Evolutionary conservation across 2,329 filamentous ascomycete genomes (phyloP).

Genomic region (Colletotrichum lentis): DNA sequence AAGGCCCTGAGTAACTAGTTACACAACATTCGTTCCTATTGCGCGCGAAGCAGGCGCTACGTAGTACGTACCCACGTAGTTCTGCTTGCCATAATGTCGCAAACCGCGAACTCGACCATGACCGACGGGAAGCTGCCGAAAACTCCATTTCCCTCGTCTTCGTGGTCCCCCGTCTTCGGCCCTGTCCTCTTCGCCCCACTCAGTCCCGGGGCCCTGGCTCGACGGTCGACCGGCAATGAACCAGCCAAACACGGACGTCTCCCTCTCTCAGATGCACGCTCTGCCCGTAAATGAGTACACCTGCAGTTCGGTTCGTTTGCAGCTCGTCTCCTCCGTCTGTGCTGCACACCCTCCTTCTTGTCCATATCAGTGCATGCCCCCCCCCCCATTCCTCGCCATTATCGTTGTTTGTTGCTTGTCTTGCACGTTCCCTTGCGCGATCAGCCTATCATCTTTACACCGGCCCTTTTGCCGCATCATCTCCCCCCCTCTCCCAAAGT

Average conservation of each 20-base stretch:
- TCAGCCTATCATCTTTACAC: not conserved
- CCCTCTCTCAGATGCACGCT: constrained; percentile 1
- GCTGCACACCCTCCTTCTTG: not conserved
- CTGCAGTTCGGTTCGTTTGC: constrained; percentile 10
- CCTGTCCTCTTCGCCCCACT: not conserved
- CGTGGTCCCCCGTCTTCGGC: not conserved
- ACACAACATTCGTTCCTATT: too few species aligned
- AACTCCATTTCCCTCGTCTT: not conserved
- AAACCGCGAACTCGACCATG: not conserved
- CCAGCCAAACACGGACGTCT: constrained; percentile 9
- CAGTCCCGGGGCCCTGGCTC: not conserved
- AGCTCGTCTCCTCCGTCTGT: constrained; percentile 2
- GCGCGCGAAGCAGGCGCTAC: not conserved
- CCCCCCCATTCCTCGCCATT: not conserved
- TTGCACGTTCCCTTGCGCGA: constrained; percentile 3
- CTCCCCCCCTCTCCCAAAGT: too few species aligned
- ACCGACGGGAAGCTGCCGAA: constrained; percentile 19
- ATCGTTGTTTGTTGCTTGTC: not conserved
- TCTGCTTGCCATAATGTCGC: too few species aligned
- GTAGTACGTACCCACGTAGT: too few species aligned
- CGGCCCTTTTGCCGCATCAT: not conserved
- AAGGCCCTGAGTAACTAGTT: too few species aligned
- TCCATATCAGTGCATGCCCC: not conserved
- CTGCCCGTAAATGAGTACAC: not conserved
- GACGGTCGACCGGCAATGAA: not conserved